These are phyloP conservation scores for Pseudozyma pruni DNA, from an alignment of 1,284 basidiomycete genomes.

Conservation along the genomic window DNA sequence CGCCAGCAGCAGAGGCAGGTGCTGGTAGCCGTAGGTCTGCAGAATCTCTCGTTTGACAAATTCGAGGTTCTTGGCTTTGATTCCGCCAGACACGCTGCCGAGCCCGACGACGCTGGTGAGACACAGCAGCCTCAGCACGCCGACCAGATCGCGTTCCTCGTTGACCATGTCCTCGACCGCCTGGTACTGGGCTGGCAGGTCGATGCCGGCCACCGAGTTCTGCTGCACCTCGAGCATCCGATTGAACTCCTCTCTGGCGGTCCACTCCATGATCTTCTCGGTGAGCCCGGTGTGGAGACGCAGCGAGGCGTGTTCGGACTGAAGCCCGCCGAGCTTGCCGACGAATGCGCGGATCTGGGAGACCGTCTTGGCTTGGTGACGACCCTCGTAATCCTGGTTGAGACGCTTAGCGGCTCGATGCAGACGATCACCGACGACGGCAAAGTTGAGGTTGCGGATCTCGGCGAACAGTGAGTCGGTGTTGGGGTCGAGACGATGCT, in stretches of 20 bases:
- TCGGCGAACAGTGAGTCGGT: constrained; percentile 87
- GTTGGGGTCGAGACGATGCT: constrained; percentile 79
- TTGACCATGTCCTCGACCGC: constrained; percentile 62
- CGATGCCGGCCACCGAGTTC: constrained; percentile 79
- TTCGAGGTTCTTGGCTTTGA: constrained; percentile 87
- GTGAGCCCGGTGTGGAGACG: constrained; percentile 90
- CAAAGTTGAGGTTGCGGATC: constrained; percentile 91
- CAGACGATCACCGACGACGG: constrained; percentile 85
- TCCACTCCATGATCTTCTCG: constrained; percentile 87
- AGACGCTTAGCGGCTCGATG: constrained; percentile 84
- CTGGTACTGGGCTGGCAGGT: constrained; percentile 49
- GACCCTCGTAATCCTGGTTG: constrained; percentile 88
- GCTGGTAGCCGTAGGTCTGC: constrained; percentile 93
- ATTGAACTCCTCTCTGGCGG: constrained; percentile 83
- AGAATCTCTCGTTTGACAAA: constrained; percentile 89
- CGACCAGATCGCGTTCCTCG: constrained; percentile 46
- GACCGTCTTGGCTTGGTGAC: constrained; percentile 87
- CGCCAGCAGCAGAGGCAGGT: constrained; percentile 84
- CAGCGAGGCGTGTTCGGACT: constrained; percentile 88
- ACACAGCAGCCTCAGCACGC: constrained; percentile 79
- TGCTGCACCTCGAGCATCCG: constrained; percentile 94
- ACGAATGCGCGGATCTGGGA: constrained; percentile 94
- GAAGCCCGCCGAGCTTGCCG: constrained; percentile 88
- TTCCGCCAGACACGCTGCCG: constrained; percentile 73
- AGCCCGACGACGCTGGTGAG: constrained; percentile 79